Base-by-base conservation (phyloP, 2,329 filamentous ascomycete genomes). In the Penicillium fuscoglaucum region DNA sequence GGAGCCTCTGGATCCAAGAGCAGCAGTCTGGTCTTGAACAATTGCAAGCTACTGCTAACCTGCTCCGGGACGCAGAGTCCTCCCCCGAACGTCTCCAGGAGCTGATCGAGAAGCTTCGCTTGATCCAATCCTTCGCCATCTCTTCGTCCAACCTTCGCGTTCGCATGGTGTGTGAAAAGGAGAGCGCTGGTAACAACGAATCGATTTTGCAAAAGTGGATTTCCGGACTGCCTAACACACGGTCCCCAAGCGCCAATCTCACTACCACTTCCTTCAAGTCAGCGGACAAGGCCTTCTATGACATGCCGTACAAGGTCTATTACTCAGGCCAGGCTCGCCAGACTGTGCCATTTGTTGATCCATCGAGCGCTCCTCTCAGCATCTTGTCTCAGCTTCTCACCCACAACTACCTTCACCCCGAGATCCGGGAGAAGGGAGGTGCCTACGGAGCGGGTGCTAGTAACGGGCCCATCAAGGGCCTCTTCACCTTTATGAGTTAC, bases 401-500 rank as follows among this genome's bases (percentile, higher is more conserved):
- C 0, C 93, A 99, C 79, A 97, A 96, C 76, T 90, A 97, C 71
- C 82, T 99, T 29, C 95, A 99, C 72, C 93, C 96, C 66, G 95
- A 98, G 76, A 97, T 99, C 65, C 90, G 95, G 55, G 95, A 99
- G 73, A 98, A 98, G 77, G 95, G 95, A 33, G 95, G 95, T 39
- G 95, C 95, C 0, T 99, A 99, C 67, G 95, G 95, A 45, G 95
- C 91, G 24, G 92, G 93, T 15, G 93, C 95, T 1, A 93, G 91
- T 72, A 88, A 90, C 45, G 87, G 87, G 26, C 85, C 89, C 0
- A 79, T 96, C 8, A 89, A 91, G 65, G 93, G 93, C 26, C 75
- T 96, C 1, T 98, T 99, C 67, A 91, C 91, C 17, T 96, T 97
- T 79, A 97, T 96, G 78, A 93, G 90, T 45, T 99, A 99, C 82